Conservation (phyloP, 2,329 filamentous ascomycete species). For the Leptoxyphium fumago region DNA sequence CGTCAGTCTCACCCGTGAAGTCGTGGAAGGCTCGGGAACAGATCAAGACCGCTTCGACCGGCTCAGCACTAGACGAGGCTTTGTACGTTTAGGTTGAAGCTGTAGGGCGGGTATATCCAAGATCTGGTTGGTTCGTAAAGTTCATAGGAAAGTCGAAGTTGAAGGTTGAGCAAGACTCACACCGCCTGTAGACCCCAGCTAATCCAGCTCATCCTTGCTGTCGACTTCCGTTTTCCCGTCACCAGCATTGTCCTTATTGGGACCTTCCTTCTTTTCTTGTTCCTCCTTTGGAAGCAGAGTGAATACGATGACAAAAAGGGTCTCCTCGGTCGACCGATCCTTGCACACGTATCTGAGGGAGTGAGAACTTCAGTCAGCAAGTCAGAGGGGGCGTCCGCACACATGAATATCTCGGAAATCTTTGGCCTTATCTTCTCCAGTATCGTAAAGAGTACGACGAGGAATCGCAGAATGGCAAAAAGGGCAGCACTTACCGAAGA, state of each 20-base stretch:
- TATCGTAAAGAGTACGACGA: too few species aligned
- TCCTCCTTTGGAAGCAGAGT: constrained; percentile 58
- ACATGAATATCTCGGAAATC: too few species aligned
- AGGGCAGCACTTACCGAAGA: constrained; percentile 43
- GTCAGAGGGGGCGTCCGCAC: constrained; percentile 6
- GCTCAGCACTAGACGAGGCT: too few species aligned
- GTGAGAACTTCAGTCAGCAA: constrained; percentile 48
- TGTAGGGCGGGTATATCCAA: too few species aligned
- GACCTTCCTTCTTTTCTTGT: constrained; percentile 18
- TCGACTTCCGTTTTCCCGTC: constrained; percentile 6
- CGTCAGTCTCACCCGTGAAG: too few species aligned
- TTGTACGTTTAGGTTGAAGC: too few species aligned
- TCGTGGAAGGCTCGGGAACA: too few species aligned
- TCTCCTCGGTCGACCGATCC: constrained; percentile 55
- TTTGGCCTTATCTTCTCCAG: too few species aligned
- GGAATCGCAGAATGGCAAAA: neutral
- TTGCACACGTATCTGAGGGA: constrained; percentile 84
- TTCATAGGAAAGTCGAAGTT: too few species aligned
- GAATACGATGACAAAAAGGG: constrained; percentile 72
- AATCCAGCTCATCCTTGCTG: constrained; percentile 15
- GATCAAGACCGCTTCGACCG: too few species aligned
- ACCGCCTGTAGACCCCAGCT: neutral
- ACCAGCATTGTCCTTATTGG: constrained; percentile 3
- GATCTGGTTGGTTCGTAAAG: too few species aligned
- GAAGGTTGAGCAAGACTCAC: too few species aligned